Conservation (phyloP, 805 yeast genomes). For the Metschnikowia lunata region DNA sequence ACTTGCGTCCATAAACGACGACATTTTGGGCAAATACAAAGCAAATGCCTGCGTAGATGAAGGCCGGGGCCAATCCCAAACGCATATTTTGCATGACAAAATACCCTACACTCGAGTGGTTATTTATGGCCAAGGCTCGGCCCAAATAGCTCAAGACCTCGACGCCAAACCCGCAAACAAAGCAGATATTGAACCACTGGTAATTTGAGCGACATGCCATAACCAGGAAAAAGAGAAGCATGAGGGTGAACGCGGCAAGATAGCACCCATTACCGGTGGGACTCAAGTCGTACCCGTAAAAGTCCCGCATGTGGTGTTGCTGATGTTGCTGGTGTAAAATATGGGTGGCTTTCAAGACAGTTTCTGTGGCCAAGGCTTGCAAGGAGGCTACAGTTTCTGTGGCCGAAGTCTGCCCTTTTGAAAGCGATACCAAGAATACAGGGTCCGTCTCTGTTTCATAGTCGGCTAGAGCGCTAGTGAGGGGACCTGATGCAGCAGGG, state of each 20-base stretch:
- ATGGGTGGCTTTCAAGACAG: constrained; percentile 14
- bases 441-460: constrained; percentile 14
- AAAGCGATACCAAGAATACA: no score
- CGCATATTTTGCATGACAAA: constrained; percentile 32
- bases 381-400: constrained; percentile 29
- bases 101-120: constrained; percentile 18
- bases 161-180: constrained; percentile 32
- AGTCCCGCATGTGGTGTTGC: constrained; percentile 14
- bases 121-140: constrained; percentile 27
- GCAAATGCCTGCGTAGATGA: constrained; percentile 40
- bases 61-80: constrained; percentile 39
- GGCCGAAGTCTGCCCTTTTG: constrained; percentile 23
- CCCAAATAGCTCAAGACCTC: constrained; percentile 38
- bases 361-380: constrained; percentile 26
- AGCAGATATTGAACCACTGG: constrained; percentile 39
- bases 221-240: constrained; percentile 21
- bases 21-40: constrained; percentile 38
- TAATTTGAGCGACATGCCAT: constrained; percentile 33
- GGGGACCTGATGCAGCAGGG: constrained; percentile 16
- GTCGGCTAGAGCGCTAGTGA: constrained; percentile 3
- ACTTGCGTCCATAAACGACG: constrained; percentile 34
- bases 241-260: constrained; percentile 23
- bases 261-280: constrained; percentile 31
- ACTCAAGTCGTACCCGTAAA: constrained; percentile 23
- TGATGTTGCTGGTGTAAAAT: not conserved